These are phyloP conservation scores for Pythium biforme DNA, from an alignment of 352 stramenopile species.

Conservation along the genomic window DNA sequence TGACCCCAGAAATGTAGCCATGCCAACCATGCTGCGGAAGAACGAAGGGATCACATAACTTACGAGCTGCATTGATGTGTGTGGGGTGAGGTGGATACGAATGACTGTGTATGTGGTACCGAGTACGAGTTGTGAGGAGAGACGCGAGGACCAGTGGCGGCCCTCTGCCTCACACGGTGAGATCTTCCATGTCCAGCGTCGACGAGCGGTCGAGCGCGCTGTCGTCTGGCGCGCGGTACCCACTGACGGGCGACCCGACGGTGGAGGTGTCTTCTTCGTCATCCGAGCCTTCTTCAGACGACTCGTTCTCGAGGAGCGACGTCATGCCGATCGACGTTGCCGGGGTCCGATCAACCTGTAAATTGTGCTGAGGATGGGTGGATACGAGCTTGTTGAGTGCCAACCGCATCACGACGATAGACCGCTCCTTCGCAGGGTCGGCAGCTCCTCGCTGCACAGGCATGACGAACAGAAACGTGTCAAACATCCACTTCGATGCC, in stretches of 20 bases:
- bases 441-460: conserved; percentile 44
- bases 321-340: conserved; percentile 25
- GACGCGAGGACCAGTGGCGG: not conserved
- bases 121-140: not conserved
- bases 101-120: not conserved
- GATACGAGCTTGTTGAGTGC: conserved; percentile 77
- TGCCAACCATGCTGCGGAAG: not conserved
- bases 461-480: not conserved
- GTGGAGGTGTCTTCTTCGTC: conserved; percentile 28
- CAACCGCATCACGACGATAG: conserved; percentile 65
- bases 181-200: conserved; percentile 48
- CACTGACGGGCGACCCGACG: conserved; percentile 17
- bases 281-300: conserved; percentile 26
- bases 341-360: conserved; percentile 44
- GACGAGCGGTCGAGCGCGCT: conserved; percentile 38
- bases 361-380: conserved; percentile 73
- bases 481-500: not conserved
- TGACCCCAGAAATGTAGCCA: conserved; percentile 13
- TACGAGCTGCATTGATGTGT: conserved; percentile 10
- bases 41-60: conserved; percentile 23
- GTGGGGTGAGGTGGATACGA: not conserved
- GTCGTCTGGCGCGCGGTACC: conserved; percentile 27
- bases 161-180: conserved; percentile 35
- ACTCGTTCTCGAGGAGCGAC: conserved; percentile 28
- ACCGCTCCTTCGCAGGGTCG: conserved; percentile 55